Base-by-base conservation (phyloP, 257 asterid genomes). In the Galeopsis tetrahit region DNA sequence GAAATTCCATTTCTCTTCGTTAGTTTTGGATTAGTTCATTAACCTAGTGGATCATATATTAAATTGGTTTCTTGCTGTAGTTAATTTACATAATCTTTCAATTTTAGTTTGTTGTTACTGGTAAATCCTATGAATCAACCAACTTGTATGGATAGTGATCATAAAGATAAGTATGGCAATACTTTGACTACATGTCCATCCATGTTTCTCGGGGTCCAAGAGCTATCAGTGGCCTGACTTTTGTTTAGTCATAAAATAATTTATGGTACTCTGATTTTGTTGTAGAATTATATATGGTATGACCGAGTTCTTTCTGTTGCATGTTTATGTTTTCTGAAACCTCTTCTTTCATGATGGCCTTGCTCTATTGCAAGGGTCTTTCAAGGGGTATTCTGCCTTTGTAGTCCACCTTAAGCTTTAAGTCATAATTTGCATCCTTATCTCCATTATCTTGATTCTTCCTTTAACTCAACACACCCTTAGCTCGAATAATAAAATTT, bases 391-490 rank as follows among this genome's bases (percentile, higher is more conserved):
- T 14, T 55, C 34, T 55, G 67, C 60, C 39, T n/a, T 35, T 43
- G 7, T 10, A 63, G 9, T 63, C 70, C 9, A 65, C 32, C 66
- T 55, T 7, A 31, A 57, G 31, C 32, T 60, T 66, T 21, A 75
- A 48, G 21, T 28, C 2, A 40, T 66, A 35, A 48, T 39, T 57
- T 36, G 33, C 46, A 53, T 15, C 49, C 52, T 35, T 68, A n/a
- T 66, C 13, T 42, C 39, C 67, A 69, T 71, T 38, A 13, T 46
- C 53, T 65, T 61, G 60, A 40, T 68, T 62, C 42, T 35, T 75
- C 56, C 56, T 51, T 68, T 68, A 51, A 59, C 68, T 74, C 34
- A 5, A 14, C 42, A 9, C 44, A 34, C 66, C 68, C 28, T 21
- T 21, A 21, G 28, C 28, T 21, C 28, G 1, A 21, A 21, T 21